Conservation (phyloP, 129 eudicot genomes). For the Ambrosia artemisiifolia region DNA sequence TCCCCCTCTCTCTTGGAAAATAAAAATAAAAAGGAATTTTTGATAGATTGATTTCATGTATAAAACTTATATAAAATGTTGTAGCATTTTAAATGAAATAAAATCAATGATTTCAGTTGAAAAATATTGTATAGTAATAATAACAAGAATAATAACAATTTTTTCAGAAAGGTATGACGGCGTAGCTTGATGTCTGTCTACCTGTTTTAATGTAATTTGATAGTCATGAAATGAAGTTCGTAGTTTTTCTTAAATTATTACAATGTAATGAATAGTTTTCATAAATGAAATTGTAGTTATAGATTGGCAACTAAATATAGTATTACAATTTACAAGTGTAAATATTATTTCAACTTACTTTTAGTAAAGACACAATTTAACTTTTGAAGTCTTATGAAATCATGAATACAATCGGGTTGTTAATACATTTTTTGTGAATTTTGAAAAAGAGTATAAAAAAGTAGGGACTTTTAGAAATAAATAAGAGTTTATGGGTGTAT, state of each 20-base stretch:
- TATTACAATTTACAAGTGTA: not conserved
- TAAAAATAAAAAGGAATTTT: not conserved
- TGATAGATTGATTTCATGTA: not conserved
- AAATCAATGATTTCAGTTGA: not conserved
- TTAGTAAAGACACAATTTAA: slow-evolving; percentile 2
- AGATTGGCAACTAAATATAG: not conserved
- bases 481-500: slow-evolving; percentile 18
- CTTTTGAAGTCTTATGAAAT: slow-evolving; percentile 21
- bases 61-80: not conserved
- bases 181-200: too few species aligned
- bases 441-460: slow-evolving; percentile 8
- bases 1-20: not conserved
- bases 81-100: not conserved
- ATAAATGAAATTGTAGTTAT: not conserved
- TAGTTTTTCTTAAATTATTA: not conserved
- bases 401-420: slow-evolving; percentile 15
- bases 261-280: not conserved
- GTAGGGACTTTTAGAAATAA: slow-evolving; percentile 18
- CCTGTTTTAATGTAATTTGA: too few species aligned
- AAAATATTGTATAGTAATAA: not conserved
- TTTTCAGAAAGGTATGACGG: too few species aligned
- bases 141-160: not conserved
- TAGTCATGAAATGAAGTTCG: too few species aligned
- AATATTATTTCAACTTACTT: slow-evolving; percentile 12
- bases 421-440: slow-evolving; percentile 2